These are phyloP conservation scores for Lumnitzera littorea DNA, from an alignment of 345 rosid species.

Conservation along the genomic window DNA sequence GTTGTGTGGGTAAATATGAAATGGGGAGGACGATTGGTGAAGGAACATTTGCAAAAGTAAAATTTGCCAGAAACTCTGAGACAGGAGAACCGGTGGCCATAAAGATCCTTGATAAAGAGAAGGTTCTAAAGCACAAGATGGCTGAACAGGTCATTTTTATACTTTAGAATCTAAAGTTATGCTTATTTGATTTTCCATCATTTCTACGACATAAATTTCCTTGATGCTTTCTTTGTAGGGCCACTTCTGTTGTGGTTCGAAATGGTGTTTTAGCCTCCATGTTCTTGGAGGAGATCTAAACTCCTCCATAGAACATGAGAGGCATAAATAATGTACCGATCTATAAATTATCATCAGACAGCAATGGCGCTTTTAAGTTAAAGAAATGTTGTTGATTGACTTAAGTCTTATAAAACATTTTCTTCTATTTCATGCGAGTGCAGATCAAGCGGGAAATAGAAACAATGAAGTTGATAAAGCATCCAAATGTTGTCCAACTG, in stretches of 20 bases:
- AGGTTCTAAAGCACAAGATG: slow-evolving; percentile 94
- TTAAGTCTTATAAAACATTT: slow-evolving; percentile 3
- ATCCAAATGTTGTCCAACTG: slow-evolving; percentile 84
- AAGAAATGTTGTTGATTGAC: no score
- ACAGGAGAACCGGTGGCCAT: slow-evolving; percentile 82
- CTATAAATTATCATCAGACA: no score
- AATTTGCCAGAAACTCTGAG: slow-evolving; percentile 85
- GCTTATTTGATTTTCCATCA: neutral
- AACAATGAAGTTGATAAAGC: slow-evolving; percentile 90
- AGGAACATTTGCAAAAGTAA: slow-evolving; percentile 96
- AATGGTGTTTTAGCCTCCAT: no score
- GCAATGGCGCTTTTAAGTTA: no score
- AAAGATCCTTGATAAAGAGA: slow-evolving; percentile 94
- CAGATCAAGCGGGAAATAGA: slow-evolving; percentile 90
- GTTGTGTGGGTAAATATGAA: slow-evolving; percentile 82
- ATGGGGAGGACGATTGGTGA: slow-evolving; percentile 97
- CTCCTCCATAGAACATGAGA: no score
- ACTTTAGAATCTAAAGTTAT: neutral
- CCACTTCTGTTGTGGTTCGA: no score
- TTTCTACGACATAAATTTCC: neutral
- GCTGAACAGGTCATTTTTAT: slow-evolving; percentile 73
- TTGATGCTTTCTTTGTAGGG: no score
- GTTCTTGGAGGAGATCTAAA: no score
- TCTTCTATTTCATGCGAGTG: slow-evolving; percentile 9
- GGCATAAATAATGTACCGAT: no score